A percentile compares a stretch with the other conserved stretches of the same genome.
Evolutionary conservation across 257 asterid genomes (phyloP).

Genomic region (Craterostigma plantagineum): DNA sequence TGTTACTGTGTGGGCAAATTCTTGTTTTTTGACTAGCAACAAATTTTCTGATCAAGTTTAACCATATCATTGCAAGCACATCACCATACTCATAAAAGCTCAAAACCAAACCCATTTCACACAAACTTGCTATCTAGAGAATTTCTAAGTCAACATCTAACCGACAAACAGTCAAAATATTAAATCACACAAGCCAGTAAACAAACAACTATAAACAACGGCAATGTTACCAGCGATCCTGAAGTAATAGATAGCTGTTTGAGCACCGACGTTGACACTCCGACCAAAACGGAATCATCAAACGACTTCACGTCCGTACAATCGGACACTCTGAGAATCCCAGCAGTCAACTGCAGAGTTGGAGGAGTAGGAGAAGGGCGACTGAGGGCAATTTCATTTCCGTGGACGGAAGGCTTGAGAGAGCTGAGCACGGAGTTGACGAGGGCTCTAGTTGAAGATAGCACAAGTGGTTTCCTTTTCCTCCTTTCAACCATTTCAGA

Average conservation of each 20-base stretch:
- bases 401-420: slow-evolving; percentile 10
- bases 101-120: no score
- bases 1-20: no score
- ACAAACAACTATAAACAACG: not conserved
- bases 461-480: slow-evolving; percentile 61
- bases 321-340: slow-evolving; percentile 32
- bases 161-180: not conserved
- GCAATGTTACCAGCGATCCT: slow-evolving; percentile 57
- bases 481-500: slow-evolving; percentile 45
- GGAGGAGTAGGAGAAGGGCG: slow-evolving; percentile 6
- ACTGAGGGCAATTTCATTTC: slow-evolving; percentile 7
- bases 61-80: no score
- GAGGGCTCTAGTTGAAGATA: slow-evolving; percentile 64
- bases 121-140: no score
- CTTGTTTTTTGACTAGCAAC: no score
- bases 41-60: no score
- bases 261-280: slow-evolving; percentile 50
- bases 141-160: not conserved
- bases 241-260: slow-evolving; percentile 70
- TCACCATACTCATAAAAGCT: no score
- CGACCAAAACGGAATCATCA: slow-evolving; percentile 53
- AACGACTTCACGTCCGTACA: slow-evolving; percentile 14
- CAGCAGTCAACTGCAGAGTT: slow-evolving; percentile 34
- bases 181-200: slow-evolving; percentile 2
- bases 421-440: slow-evolving; percentile 34